Conservation (phyloP, 306 rosid genomes). For the Begonia loranthoides region DNA sequence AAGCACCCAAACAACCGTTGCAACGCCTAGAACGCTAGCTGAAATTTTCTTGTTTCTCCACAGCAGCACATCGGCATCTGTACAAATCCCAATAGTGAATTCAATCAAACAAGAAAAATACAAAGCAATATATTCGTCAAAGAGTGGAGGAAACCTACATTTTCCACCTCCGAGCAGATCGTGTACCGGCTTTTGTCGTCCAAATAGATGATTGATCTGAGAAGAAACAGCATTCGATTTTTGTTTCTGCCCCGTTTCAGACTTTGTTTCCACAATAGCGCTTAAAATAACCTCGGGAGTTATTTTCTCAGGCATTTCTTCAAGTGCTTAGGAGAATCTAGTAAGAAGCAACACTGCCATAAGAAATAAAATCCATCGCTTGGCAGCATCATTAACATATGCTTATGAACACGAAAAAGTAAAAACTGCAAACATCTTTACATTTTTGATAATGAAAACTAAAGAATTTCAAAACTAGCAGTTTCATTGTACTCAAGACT, state of each 20-base stretch:
- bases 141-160: conserved; percentile 26
- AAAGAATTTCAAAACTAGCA: no score
- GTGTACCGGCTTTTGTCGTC: conserved; percentile 76
- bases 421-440: no score
- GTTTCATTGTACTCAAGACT: no score
- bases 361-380: no score
- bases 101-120: background rate
- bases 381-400: no score
- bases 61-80: conserved; percentile 79
- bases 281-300: conserved; percentile 38
- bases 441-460: no score
- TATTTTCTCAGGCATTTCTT: conserved; percentile 47
- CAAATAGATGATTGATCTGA: conserved; percentile 54
- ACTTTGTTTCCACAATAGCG: conserved; percentile 39
- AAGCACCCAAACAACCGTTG: conserved; percentile 75
- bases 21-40: conserved; percentile 52
- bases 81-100: conserved; percentile 1
- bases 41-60: conserved; percentile 99
- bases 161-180: conserved; percentile 82
- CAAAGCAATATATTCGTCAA: no score
- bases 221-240: conserved; percentile 32
- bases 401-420: no score
- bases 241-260: conserved; percentile 29
- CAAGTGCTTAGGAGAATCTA: no score
- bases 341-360: no score